These are phyloP conservation scores for Nicotiana tabacum DNA, from an alignment of 257 asterid genomes.

Conservation along the genomic window DNA sequence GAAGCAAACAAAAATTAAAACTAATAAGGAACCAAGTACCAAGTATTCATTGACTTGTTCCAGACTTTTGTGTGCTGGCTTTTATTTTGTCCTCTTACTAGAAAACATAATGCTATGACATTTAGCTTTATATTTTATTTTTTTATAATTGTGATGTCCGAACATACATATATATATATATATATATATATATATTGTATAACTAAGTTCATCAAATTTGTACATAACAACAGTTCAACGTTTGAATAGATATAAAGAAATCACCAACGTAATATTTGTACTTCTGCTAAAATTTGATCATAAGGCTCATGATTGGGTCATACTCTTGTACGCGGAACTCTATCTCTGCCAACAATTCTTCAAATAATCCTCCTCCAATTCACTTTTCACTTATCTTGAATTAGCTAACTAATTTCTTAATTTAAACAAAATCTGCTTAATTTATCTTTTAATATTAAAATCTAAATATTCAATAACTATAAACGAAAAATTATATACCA, in stretches of 20 bases:
- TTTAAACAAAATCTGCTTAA: background rate
- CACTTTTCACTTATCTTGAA: background rate
- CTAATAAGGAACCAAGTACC: background rate
- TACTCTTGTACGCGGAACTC: background rate
- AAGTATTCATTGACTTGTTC: background rate
- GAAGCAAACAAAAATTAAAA: conserved; percentile 1
- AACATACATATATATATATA: no score
- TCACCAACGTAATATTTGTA: no score
- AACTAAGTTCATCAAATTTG: no score
- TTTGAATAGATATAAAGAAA: no score
- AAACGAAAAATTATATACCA: background rate
- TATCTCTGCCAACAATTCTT: background rate
- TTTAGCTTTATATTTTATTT: no score
- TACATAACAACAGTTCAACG: no score
- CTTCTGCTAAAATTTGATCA: no score
- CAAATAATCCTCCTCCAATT: background rate
- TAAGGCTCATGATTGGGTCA: no score
- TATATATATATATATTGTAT: no score
- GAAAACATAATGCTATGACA: background rate
- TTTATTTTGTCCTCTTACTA: background rate
- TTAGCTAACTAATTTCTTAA: background rate
- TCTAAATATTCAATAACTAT: no score
- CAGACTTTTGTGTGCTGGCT: background rate
- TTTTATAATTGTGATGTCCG: no score
- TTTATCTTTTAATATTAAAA: background rate